phyloP scores from a whole-genome alignment of 2,329 filamentous ascomycete species.

The Colletotrichum sp. region DNA sequence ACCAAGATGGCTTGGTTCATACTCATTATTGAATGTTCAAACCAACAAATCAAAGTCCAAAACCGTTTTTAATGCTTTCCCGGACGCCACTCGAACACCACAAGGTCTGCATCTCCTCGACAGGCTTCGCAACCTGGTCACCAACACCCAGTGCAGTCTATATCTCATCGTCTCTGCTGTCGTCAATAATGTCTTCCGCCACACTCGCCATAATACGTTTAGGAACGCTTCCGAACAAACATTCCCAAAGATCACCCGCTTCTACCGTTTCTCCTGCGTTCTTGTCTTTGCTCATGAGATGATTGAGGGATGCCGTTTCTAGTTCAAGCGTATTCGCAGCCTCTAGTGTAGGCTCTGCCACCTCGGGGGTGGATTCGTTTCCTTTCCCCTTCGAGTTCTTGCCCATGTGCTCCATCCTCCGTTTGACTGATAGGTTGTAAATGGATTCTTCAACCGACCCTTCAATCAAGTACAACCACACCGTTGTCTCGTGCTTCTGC shows the following conservation, averaged over 20 bases:
- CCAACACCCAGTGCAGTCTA: background rate
- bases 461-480: constrained; percentile 93
- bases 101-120: background rate
- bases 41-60: background rate
- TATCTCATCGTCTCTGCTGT: background rate
- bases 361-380: constrained; percentile 44
- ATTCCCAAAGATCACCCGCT: constrained; percentile 83
- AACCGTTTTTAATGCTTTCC: background rate
- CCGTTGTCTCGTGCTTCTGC: constrained; percentile 84
- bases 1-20: background rate
- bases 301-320: constrained; percentile 72
- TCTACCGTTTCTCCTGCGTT: constrained; percentile 80
- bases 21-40: background rate
- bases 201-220: constrained; percentile 26
- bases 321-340: constrained; percentile 85
- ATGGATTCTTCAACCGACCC: constrained; percentile 93
- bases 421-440: constrained; percentile 81
- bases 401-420: constrained; percentile 79
- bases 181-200: background rate
- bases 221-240: constrained; percentile 72
- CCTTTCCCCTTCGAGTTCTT: constrained; percentile 43
- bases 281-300: constrained; percentile 72
- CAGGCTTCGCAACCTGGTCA: background rate
- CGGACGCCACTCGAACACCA: background rate
- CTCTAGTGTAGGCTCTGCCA: constrained; percentile 71